A percentile compares a stretch with the other conserved stretches of the same genome.
phyloP scores from a whole-genome alignment of 2,329 filamentous ascomycete genomes.

The Leptographium flavum region DNA sequence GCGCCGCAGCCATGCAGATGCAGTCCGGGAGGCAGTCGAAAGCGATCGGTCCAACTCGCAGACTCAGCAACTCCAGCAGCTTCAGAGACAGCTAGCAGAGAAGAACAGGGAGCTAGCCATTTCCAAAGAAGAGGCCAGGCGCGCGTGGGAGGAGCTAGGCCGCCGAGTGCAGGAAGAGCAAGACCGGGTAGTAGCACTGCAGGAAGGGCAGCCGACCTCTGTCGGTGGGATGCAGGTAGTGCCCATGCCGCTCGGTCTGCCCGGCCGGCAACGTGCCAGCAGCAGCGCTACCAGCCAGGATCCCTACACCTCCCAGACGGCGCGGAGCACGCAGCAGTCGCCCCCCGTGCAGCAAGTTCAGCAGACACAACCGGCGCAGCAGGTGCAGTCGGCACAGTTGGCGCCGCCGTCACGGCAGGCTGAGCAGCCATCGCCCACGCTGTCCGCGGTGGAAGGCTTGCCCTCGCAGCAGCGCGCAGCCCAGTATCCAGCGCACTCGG shows the following conservation, averaged over 20 bases:
- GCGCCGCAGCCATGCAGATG: conserved; percentile 52
- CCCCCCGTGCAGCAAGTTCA: neutral
- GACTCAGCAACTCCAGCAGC: too few species aligned
- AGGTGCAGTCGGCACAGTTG: neutral
- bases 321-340: conserved; percentile 10
- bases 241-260: conserved; percentile 66
- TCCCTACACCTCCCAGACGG: conserved; percentile 9
- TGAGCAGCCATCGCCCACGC: neutral
- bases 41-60: conserved; percentile 54
- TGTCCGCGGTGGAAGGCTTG: neutral
- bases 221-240: conserved; percentile 92
- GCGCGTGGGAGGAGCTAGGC: conserved; percentile 95
- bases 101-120: conserved; percentile 89
- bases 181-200: conserved; percentile 70
- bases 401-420: neutral
- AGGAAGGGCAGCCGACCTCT: conserved; percentile 74
- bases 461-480: neutral
- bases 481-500: neutral
- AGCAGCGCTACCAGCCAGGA: conserved; percentile 24
- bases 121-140: conserved; percentile 85
- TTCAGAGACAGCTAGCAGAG: conserved; percentile 69
- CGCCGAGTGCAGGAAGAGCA: conserved; percentile 86
- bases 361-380: neutral
- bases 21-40: conserved; percentile 50
- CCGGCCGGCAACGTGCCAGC: conserved; percentile 32